phyloP scores from a whole-genome alignment of 768 basidiomycete genomes.

The Pisolithus marmoratus region DNA sequence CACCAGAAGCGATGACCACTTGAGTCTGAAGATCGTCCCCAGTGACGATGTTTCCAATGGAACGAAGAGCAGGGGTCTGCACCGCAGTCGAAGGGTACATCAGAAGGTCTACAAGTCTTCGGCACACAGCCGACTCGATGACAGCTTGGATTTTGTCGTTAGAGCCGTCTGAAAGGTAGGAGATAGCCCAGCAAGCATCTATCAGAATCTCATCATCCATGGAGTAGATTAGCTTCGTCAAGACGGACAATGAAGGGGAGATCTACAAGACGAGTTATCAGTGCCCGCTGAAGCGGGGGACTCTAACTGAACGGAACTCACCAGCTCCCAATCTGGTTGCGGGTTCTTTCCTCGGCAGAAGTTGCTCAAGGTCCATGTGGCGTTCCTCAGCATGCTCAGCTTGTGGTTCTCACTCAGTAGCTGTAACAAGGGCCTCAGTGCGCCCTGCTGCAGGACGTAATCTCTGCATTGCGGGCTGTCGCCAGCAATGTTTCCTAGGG shows the following conservation, averaged over 20 bases:
- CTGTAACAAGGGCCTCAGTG: constrained; percentile 84
- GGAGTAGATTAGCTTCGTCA: constrained; percentile 98
- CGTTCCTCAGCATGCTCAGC: constrained; percentile 96
- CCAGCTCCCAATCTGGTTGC: constrained; percentile 97
- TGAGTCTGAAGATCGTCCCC: constrained; percentile 99
- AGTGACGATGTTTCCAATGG: constrained; percentile 98
- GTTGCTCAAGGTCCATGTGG: constrained; percentile 99
- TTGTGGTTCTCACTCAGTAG: constrained; percentile 96
- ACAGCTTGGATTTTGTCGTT: constrained; percentile 99
- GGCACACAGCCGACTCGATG: constrained; percentile 96
- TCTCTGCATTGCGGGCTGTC: constrained; percentile 97
- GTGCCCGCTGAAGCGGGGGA: not conserved
- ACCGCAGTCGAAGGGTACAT: constrained; percentile 95
- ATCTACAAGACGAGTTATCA: constrained; percentile 54
- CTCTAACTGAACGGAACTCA: constrained; percentile 26
- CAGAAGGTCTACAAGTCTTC: constrained; percentile 93
- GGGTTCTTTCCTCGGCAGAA: constrained; percentile 98
- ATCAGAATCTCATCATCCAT: constrained; percentile 98
- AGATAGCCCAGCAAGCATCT: constrained; percentile 99
- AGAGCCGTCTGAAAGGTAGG: constrained; percentile 96
- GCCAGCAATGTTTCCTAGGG: constrained; percentile 97
- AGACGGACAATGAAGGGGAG: constrained; percentile 90
- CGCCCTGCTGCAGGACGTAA: constrained; percentile 91
- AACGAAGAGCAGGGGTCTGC: constrained; percentile 96
- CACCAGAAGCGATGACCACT: constrained; percentile 97